Evolutionary conservation across 192 early-diverging fungal species (phyloP).

Genomic region (Coemansia sp.): DNA sequence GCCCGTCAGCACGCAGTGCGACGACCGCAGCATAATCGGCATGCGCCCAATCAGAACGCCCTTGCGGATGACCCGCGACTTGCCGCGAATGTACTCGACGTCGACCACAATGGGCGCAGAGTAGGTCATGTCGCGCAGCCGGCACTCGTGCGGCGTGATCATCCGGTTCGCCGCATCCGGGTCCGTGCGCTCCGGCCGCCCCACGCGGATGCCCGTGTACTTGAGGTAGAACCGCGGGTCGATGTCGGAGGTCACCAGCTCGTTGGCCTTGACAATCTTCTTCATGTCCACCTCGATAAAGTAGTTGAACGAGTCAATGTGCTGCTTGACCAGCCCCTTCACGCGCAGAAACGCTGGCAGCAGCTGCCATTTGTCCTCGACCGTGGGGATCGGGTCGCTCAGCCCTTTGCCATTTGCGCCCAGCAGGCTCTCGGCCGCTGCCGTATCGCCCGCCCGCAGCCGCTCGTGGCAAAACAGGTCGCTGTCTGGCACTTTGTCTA

Average conservation of each 20-base stretch:
- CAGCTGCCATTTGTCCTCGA: slow-evolving; percentile 94
- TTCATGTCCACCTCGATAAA: slow-evolving; percentile 94
- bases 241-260: slow-evolving; percentile 85
- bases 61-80: slow-evolving; percentile 74
- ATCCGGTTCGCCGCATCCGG: slow-evolving; percentile 64
- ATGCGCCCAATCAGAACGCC: slow-evolving; percentile 86
- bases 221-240: slow-evolving; percentile 92
- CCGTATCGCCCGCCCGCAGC: slow-evolving; percentile 7
- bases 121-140: slow-evolving; percentile 94
- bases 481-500: slow-evolving; percentile 1
- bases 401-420: slow-evolving; percentile 17
- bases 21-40: slow-evolving; percentile 95
- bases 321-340: slow-evolving; percentile 97
- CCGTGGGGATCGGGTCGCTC: slow-evolving; percentile 45
- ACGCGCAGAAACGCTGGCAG: slow-evolving; percentile 96
- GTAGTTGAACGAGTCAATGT: slow-evolving; percentile 99
- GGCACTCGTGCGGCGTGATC: slow-evolving; percentile 93
- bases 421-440: slow-evolving; percentile 22
- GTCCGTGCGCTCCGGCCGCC: slow-evolving; percentile 78
- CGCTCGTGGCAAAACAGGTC: slow-evolving; percentile 14
- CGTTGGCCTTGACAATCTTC: slow-evolving; percentile 92
- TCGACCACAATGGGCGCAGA: slow-evolving; percentile 90
- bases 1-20: slow-evolving; percentile 76
- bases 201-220: slow-evolving; percentile 87
- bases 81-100: slow-evolving; percentile 86